Evolutionary conservation across 2,329 filamentous ascomycete genomes (phyloP).

Genomic region (Paracamarosporium sp.): DNA sequence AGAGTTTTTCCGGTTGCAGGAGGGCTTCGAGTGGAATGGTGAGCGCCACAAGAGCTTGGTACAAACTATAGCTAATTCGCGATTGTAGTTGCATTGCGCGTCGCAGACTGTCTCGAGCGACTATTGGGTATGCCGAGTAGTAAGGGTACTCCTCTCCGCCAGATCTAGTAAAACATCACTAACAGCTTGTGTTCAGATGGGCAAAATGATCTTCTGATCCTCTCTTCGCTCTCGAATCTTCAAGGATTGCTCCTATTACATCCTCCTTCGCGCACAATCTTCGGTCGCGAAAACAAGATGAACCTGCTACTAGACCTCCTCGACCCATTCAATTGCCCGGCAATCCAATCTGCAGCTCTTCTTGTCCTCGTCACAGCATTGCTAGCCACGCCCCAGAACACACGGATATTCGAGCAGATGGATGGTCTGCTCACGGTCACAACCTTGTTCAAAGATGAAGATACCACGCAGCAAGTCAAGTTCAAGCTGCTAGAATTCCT

Average conservation of each 20-base stretch:
- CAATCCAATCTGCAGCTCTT: slow-evolving; percentile 88
- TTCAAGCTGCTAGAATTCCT: slow-evolving; percentile 96
- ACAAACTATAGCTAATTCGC: slow-evolving; percentile 12
- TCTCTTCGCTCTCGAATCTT: slow-evolving; percentile 85
- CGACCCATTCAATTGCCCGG: slow-evolving; percentile 86
- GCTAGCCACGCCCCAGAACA: slow-evolving; percentile 85
- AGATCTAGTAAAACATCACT: not conserved
- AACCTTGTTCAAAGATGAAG: slow-evolving; percentile 87
- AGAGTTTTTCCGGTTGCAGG: slow-evolving; percentile 96
- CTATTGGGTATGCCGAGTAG: slow-evolving; percentile 78
- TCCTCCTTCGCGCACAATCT: slow-evolving; percentile 85
- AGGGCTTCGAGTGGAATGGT: slow-evolving; percentile 97
- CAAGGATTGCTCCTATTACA: slow-evolving; percentile 89
- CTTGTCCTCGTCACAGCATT: slow-evolving; percentile 89
- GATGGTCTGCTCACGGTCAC: slow-evolving; percentile 92
- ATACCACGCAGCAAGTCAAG: slow-evolving; percentile 87
- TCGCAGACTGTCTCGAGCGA: slow-evolving; percentile 85
- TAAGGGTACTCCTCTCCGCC: slow-evolving; percentile 33
- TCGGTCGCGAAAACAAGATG: slow-evolving; percentile 91
- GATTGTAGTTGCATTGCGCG: slow-evolving; percentile 73
- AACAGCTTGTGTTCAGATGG: slow-evolving; percentile 60
- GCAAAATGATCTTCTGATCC: slow-evolving; percentile 85
- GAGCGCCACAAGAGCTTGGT: slow-evolving; percentile 22
- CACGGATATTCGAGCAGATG: slow-evolving; percentile 87
- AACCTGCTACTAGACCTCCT: slow-evolving; percentile 94